A percentile compares a stretch with the other conserved stretches of the same genome.
These are phyloP conservation scores for Saussurea involucrata DNA, from an alignment of 129 eudicot species.

Conservation along the genomic window DNA sequence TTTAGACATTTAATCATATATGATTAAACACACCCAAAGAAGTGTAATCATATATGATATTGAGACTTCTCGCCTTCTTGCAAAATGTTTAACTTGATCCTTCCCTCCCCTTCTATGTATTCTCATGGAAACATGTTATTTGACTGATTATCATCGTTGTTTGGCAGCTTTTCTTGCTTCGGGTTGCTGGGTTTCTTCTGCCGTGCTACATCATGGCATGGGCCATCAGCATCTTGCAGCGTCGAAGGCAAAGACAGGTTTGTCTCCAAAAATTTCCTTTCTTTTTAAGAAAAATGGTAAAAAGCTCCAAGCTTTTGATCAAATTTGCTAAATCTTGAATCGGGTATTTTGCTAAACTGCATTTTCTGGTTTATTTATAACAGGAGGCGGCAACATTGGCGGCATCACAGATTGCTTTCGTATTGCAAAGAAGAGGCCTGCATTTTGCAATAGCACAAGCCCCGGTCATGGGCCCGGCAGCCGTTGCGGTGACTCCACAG, in stretches of 20 bases:
- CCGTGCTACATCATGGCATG: constrained; percentile 94
- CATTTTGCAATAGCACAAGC: constrained; percentile 38
- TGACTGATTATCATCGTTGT: neutral
- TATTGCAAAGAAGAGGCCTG: constrained; percentile 50
- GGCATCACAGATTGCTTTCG: constrained; percentile 63
- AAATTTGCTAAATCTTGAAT: neutral
- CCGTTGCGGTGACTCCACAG: constrained; percentile 36
- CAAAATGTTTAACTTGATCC: too few relatives aligned
- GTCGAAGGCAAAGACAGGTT: constrained; percentile 94
- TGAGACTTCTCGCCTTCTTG: too few relatives aligned
- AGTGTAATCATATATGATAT: too few relatives aligned
- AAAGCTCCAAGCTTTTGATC: too few relatives aligned
- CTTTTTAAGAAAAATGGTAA: neutral
- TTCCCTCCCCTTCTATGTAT: too few relatives aligned
- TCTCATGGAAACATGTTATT: neutral
- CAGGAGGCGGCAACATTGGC: constrained; percentile 85
- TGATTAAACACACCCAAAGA: too few relatives aligned
- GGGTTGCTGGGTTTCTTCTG: constrained; percentile 82
- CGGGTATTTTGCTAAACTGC: neutral
- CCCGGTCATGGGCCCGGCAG: constrained; percentile 18
- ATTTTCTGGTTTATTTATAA: neutral
- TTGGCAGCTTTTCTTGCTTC: constrained; percentile 79
- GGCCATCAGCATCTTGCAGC: constrained; percentile 90
- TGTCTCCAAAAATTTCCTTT: neutral
- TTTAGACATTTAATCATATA: too few relatives aligned